Evolutionary conservation across 345 rosid species (phyloP).

Genomic region (Clarkia xantiana): DNA sequence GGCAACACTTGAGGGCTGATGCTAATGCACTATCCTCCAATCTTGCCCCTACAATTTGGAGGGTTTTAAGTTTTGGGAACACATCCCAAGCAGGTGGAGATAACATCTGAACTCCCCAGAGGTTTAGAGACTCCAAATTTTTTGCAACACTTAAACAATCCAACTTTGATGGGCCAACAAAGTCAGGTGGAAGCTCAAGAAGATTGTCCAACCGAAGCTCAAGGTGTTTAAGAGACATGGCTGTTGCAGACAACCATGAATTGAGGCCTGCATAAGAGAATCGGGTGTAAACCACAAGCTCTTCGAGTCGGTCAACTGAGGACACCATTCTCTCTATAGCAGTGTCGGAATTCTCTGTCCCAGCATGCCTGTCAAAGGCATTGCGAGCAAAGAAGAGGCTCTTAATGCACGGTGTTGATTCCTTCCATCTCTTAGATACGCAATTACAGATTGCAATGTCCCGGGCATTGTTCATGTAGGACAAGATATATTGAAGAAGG

Average conservation of each 20-base stretch:
- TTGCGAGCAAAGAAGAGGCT: constrained; percentile 65
- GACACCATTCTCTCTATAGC: constrained; percentile 49
- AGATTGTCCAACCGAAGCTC: constrained; percentile 90
- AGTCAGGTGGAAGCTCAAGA: constrained; percentile 25
- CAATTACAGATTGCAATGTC: constrained; percentile 67
- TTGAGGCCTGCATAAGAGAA: constrained; percentile 63
- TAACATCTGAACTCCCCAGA: constrained; percentile 81
- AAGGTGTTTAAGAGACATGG: constrained; percentile 41
- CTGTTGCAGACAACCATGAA: constrained; percentile 48
- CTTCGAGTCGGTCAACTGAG: constrained; percentile 27
- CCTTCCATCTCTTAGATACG: constrained; percentile 87
- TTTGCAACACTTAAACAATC: constrained; percentile 48
- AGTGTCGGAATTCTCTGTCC: constrained; percentile 28
- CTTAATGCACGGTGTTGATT: constrained; percentile 40
- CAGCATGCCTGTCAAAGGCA: constrained; percentile 22
- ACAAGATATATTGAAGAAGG: constrained; percentile 5
- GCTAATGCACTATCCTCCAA: constrained; percentile 47
- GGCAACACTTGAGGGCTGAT: constrained; percentile 56
- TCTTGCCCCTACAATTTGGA: constrained; percentile 79
- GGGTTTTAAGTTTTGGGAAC: constrained; percentile 45
- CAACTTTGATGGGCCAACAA: constrained; percentile 51
- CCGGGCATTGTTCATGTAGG: constrained; percentile 46
- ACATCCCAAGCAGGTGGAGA: constrained; percentile 65
- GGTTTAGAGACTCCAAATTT: constrained; percentile 71
- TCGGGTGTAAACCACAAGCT: constrained; percentile 67